Percentiles rank a stretch among this genome's conserved stretches.
Conservation (phyloP, 495 filamentous ascomycete genomes). For the Penicillium angulare region DNA sequence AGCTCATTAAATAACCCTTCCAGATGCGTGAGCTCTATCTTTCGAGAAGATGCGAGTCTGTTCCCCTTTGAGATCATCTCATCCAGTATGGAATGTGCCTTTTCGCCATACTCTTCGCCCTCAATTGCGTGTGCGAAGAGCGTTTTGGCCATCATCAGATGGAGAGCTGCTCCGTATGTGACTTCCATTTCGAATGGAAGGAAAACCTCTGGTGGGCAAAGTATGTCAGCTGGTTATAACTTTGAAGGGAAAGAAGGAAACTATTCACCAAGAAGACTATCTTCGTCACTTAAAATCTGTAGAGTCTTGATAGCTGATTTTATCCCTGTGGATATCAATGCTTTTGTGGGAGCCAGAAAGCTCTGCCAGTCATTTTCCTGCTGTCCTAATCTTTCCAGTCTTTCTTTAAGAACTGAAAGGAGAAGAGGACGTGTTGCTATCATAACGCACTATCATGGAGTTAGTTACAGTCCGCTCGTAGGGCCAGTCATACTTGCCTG, state of each 20-base stretch:
- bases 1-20: conserved; percentile 27
- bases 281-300: conserved; percentile 30
- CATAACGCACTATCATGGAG: conserved; percentile 34
- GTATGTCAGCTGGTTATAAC: neutral
- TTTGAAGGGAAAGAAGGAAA: neutral
- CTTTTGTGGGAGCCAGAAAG: conserved; percentile 24
- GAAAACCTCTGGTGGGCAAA: conserved; percentile 40
- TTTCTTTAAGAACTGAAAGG: conserved; percentile 32
- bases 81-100: conserved; percentile 30
- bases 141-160: conserved; percentile 29
- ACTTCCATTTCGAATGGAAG: conserved; percentile 40
- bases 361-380: too few relatives aligned
- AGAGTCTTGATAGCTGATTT: conserved; percentile 36
- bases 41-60: conserved; percentile 26
- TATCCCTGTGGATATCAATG: conserved; percentile 35
- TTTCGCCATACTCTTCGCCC: conserved; percentile 13
- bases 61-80: conserved; percentile 37
- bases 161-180: conserved; percentile 33
- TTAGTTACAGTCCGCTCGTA: neutral
- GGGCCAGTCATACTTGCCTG: conserved; percentile 21
- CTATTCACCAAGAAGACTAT: conserved; percentile 38
- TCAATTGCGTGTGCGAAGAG: conserved; percentile 27
- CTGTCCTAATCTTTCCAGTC: too few relatives aligned
- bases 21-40: conserved; percentile 23
- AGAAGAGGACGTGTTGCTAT: conserved; percentile 38